Evolutionary conservation across 805 yeast genomes (phyloP), one percentile per base, ranked within the genome.

Genomic region (Yarrowia deformans): DNA sequence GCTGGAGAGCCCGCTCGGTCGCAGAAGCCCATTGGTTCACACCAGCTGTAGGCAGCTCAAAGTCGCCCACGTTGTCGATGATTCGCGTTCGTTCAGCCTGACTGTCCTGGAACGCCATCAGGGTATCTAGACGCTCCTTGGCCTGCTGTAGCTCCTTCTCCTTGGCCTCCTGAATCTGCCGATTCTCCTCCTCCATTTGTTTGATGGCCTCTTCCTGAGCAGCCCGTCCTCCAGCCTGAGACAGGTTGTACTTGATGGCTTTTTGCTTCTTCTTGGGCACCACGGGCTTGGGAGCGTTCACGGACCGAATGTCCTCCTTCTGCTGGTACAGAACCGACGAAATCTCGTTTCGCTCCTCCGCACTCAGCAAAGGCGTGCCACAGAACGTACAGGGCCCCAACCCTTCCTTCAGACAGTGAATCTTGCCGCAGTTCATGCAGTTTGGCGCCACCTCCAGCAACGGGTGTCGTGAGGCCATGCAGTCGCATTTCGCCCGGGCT

Each of bases 1-100:
- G 80, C 76, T 91, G 92, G 69, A 92, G 81, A 0, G 98, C 98
- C 73, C 95, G 85, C 73, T 96, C 98, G 67, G 88, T 83, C 1
- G 97, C 88, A 46, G 83, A 81, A 0, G 97, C 88, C 98, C 99
- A 95, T 71, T 89, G 80, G 72, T 86, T 89, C 48, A 84, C 74
- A 40, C 82, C 83, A 0, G 84, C 79, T 2, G 81, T 80, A 0
- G 91, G 86, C 69, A 88, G 78, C 63, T 91, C 96, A 76, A 85
- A 91, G 76, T 95, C 99, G 6, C 97, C 87, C 0, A 96, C 97
- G 75, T 91, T 89, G 76, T 95, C 99, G 48, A 96, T 93, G 71
- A 95, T 92, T 73, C 86, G 87, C 0, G 99, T 95, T 76, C 99
- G 83, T 77, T 92, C 96, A 0, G 93, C 91, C 8, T 96, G 90